Evolutionary conservation across 257 asterid genomes (phyloP).

Genomic region (Verbascum thapsus): DNA sequence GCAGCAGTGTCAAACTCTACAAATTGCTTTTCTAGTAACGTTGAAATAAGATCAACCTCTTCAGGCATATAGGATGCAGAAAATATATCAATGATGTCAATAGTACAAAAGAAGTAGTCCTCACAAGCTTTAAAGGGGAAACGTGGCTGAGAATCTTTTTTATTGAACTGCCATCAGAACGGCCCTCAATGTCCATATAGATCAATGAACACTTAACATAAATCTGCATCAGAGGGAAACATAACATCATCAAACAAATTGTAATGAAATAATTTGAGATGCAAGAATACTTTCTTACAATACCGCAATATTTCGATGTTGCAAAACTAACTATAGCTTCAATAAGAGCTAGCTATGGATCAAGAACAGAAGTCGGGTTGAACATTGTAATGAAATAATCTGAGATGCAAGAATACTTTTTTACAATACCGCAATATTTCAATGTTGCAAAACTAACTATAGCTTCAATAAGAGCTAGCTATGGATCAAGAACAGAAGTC

Average conservation of each 20-base stretch:
- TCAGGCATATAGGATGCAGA: background rate
- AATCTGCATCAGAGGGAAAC: slow-evolving; percentile 54
- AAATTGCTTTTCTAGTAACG: background rate
- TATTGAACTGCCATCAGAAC: slow-evolving; percentile 94
- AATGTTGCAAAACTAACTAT: slow-evolving; percentile 3
- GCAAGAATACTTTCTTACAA: background rate
- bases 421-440: background rate
- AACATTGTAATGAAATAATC: too few relatives aligned
- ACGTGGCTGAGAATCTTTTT: slow-evolving; percentile 94
- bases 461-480: slow-evolving; percentile 7
- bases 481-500: slow-evolving; percentile 4
- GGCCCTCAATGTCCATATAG: slow-evolving; percentile 96
- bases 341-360: slow-evolving; percentile 3
- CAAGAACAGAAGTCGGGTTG: slow-evolving; percentile 13
- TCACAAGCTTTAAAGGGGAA: slow-evolving; percentile 93
- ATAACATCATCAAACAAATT: slow-evolving; percentile 14
- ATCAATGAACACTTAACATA: slow-evolving; percentile 82
- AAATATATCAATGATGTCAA: slow-evolving; percentile 19
- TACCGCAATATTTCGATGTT: background rate
- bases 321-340: slow-evolving; percentile 8
- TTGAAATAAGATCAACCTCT: slow-evolving; percentile 16
- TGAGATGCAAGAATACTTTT: background rate
- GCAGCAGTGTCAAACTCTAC: slow-evolving; percentile 7
- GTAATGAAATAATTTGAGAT: background rate
- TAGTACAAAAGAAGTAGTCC: slow-evolving; percentile 32